These are phyloP conservation scores for Meyerozyma guilliermondii DNA, from an alignment of 1,139 yeast genomes.

Conservation along the genomic window DNA sequence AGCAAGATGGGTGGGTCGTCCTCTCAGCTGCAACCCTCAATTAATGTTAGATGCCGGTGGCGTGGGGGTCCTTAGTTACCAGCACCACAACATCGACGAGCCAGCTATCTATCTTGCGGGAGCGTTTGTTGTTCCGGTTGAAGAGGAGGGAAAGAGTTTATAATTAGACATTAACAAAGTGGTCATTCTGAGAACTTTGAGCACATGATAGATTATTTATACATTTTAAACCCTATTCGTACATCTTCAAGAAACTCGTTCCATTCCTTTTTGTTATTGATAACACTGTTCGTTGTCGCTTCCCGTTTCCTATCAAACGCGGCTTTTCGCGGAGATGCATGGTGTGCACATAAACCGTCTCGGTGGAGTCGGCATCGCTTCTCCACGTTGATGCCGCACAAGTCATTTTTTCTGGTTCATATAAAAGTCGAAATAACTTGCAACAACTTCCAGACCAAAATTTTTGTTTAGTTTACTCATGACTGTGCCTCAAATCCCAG, in stretches of 20 bases:
- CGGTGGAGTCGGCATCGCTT: not conserved
- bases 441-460: not conserved
- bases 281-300: no score
- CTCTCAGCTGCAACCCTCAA: slow-evolving; percentile 62
- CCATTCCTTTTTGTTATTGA: no score
- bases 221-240: no score
- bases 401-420: not conserved
- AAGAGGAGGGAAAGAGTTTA: slow-evolving; percentile 26
- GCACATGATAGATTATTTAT: not conserved
- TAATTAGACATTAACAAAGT: no score
- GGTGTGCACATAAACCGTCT: not conserved
- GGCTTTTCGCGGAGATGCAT: not conserved
- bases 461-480: slow-evolving; percentile 7
- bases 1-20: slow-evolving; percentile 73
- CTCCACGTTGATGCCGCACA: not conserved
- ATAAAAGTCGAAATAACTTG: not conserved
- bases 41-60: slow-evolving; percentile 93
- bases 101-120: slow-evolving; percentile 83
- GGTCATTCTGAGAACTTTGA: no score
- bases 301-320: not conserved
- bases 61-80: slow-evolving; percentile 86
- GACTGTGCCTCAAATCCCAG: slow-evolving; percentile 37
- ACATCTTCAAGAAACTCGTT: no score
- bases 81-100: slow-evolving; percentile 76
- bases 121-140: slow-evolving; percentile 70